These are phyloP conservation scores for Dichomitus squalens DNA, from an alignment of 1,284 basidiomycete genomes.

Conservation along the genomic window DNA sequence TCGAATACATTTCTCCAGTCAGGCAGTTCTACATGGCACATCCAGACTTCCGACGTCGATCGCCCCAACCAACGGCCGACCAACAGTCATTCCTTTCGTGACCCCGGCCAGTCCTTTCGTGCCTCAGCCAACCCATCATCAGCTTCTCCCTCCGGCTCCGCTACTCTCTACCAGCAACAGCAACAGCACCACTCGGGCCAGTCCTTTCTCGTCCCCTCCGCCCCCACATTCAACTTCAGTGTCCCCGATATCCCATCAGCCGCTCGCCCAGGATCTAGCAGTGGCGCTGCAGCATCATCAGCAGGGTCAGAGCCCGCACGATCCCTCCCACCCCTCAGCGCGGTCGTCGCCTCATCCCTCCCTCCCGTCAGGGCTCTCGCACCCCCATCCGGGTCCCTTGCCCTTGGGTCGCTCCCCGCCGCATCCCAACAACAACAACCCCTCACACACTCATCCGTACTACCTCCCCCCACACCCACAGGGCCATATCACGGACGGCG, in stretches of 20 bases:
- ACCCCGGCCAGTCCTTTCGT: slow-evolving; percentile 70
- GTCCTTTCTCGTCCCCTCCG: slow-evolving; percentile 66
- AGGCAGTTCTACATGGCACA: slow-evolving; percentile 33
- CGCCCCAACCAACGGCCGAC: slow-evolving; percentile 33
- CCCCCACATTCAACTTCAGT: slow-evolving; percentile 52
- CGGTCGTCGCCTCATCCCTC: slow-evolving; percentile 69
- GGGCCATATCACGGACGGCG: slow-evolving; percentile 36
- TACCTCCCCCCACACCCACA: slow-evolving; percentile 45
- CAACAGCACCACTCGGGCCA: slow-evolving; percentile 51
- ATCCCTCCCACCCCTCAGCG: slow-evolving; percentile 71
- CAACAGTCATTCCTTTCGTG: slow-evolving; percentile 68
- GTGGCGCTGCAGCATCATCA: slow-evolving; percentile 49
- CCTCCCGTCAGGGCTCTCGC: slow-evolving; percentile 48
- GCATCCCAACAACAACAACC: slow-evolving; percentile 30
- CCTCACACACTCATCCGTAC: slow-evolving; percentile 46
- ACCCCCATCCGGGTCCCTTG: slow-evolving; percentile 27
- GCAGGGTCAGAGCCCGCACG: slow-evolving; percentile 38
- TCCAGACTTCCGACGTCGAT: slow-evolving; percentile 43
- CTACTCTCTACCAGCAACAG: slow-evolving; percentile 41
- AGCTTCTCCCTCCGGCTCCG: slow-evolving; percentile 38
- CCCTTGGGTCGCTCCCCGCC: slow-evolving; percentile 33
- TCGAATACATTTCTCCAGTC: slow-evolving; percentile 43
- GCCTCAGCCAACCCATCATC: slow-evolving; percentile 45
- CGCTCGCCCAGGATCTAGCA: slow-evolving; percentile 48
- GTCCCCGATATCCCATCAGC: slow-evolving; percentile 43